Conservation (phyloP, 164 flowering plant genomes). For the Malania oleifera region DNA sequence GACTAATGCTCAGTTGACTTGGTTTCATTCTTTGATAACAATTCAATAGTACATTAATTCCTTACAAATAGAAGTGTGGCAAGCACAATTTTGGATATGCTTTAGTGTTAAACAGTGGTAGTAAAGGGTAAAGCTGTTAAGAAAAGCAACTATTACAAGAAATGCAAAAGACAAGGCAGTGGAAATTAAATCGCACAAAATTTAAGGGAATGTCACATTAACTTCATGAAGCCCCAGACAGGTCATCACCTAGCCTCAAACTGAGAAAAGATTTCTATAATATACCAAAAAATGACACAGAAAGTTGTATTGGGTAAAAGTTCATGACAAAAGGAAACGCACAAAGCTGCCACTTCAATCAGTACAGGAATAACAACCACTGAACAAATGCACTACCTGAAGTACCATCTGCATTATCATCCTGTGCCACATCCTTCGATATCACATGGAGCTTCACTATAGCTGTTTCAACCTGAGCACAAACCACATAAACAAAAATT, state of each 20-base stretch:
- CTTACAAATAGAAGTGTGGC: too few relatives aligned
- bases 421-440: constrained; percentile 23
- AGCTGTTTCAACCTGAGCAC: constrained; percentile 40
- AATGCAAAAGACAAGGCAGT: too few relatives aligned
- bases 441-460: constrained; percentile 34
- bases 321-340: neutral
- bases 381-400: constrained; percentile 32
- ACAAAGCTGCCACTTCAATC: neutral
- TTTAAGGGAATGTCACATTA: too few relatives aligned
- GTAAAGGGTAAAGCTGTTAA: too few relatives aligned
- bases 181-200: too few relatives aligned
- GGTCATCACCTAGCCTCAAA: neutral
- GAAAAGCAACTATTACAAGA: too few relatives aligned
- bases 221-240: neutral
- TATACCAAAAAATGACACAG: neutral
- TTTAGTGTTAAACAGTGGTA: too few relatives aligned
- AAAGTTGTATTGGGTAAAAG: neutral
- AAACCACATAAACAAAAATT: constrained; percentile 7
- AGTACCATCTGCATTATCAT: constrained; percentile 18
- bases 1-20: too few relatives aligned
- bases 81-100: too few relatives aligned
- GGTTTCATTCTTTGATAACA: too few relatives aligned
- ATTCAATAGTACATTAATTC: too few relatives aligned
- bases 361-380: neutral
- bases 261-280: neutral